Evolutionary conservation across 148 eudicot species (phyloP).

Genomic region (Rhododendron mucronatum): DNA sequence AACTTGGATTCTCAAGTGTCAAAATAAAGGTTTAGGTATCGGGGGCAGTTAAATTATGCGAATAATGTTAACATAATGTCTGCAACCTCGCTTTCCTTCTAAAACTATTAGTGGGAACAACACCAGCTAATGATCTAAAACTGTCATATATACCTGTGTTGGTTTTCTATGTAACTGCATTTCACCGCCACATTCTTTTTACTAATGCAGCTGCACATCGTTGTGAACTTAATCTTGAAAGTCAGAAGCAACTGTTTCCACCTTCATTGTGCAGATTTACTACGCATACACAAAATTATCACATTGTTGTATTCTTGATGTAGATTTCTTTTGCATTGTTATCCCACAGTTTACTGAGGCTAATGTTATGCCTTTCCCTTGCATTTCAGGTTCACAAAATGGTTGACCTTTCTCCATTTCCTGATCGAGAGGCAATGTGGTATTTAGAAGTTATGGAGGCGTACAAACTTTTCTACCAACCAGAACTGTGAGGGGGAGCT

Average conservation of each 20-base stretch:
- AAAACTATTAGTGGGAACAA: not conserved
- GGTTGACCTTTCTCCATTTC: conserved; percentile 77
- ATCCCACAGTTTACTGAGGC: not conserved
- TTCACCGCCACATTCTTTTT: not conserved
- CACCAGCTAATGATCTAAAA: not conserved
- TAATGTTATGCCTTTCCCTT: not conserved
- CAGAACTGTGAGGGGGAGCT: not conserved
- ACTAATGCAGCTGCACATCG: not conserved
- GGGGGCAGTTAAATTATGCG: not conserved
- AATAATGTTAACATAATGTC: not conserved
- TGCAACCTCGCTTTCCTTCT: not conserved
- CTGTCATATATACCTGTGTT: not conserved
- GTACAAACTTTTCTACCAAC: conserved; percentile 69
- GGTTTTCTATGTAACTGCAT: not conserved
- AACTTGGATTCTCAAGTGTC: not conserved
- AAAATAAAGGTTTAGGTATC: not conserved
- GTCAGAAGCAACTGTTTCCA: not conserved
- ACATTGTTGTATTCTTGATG: not conserved
- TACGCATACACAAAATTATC: not conserved
- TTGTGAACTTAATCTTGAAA: not conserved
- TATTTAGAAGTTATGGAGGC: conserved; percentile 91
- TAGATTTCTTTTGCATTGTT: not conserved
- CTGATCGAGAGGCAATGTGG: conserved; percentile 94
- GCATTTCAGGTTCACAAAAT: conserved; percentile 77
- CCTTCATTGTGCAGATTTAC: not conserved